Evolutionary conservation across 108 stramenopile genomes (phyloP), one percentile per base, ranked within the genome.

Genomic region (Pinguiococcus pyrenoidosus): DNA sequence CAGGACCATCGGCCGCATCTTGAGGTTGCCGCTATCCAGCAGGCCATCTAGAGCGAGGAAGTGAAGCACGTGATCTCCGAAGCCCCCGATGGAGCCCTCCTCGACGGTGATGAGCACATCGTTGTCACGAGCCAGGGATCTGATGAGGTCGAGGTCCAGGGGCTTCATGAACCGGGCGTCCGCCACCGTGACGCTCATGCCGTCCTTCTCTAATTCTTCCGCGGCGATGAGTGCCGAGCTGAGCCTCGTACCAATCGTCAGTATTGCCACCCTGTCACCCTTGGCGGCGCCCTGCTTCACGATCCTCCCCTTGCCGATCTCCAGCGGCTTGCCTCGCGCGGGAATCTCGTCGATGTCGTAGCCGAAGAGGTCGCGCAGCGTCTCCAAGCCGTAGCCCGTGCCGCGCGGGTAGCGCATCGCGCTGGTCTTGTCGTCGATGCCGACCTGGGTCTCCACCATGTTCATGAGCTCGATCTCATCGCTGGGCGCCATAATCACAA

Each of bases 131-230:
- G 85, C 92, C 23, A 94, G 69, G 23, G 85, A 51, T 23, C 86
- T 64, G 20, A 94, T 82, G 58, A 94, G 60, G 49, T 87, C 88
- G 3, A 78, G 75, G 60, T 94, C 89, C 36, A 90, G 49, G 18
- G 89, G 92, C 65, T 94, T 94, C 87, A 90, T 84, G 76, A 87
- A 94, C 1, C 92, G 80, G 17, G 87, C 92, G 70, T 90, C 92
- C 26, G 89, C 92, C 9, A 90, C 92, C 1, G 88, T 90, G 5
- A 90, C 85, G 26, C 81, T 77, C 36, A 94, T 46, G 48, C 72
- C 75, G 7, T 75, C 64, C 39, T 87, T 70, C 72, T 93, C 92
- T 0, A 86, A 70, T 44, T 87, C 84, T 32, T 82, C 58, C 14
- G 92, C 92, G 24, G 92, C 92, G 22, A 84, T 53, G 18, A 87